phyloP scores from a whole-genome alignment of 176 grass and related monocot genomes.

The Phoenix dactylifera region DNA sequence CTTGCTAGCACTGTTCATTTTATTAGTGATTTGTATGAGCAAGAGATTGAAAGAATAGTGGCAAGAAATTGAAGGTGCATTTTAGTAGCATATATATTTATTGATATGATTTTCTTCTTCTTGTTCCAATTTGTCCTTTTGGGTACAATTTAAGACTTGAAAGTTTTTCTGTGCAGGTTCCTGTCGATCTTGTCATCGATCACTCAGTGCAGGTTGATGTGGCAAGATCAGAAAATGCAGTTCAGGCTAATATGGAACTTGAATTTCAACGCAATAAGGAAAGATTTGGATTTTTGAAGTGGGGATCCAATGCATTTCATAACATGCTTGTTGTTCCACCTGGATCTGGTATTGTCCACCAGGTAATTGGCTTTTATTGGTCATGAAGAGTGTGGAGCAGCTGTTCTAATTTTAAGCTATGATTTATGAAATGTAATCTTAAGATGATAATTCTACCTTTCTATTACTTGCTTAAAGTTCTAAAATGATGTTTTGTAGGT shows the following conservation, averaged over 20 bases:
- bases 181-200: conserved; percentile 93
- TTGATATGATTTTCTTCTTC: no score
- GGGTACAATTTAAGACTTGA: neutral
- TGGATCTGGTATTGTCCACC: conserved; percentile 91
- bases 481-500: conserved; percentile 29
- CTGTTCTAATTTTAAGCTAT: neutral
- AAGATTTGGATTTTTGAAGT: conserved; percentile 94
- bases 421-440: no score
- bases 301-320: conserved; percentile 85
- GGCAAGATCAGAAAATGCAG: conserved; percentile 70
- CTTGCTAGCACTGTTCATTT: no score
- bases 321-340: conserved; percentile 96
- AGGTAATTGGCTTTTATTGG: conserved; percentile 33
- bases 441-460: neutral
- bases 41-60: no score
- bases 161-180: conserved; percentile 46
- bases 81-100: no score
- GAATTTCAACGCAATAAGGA: conserved; percentile 86
- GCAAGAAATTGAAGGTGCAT: no score
- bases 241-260: conserved; percentile 76
- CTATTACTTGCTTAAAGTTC: no score
- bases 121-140: neutral
- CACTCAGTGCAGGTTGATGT: conserved; percentile 97
- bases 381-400: no score
- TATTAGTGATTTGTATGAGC: no score